Percentiles rank a stretch among this genome's conserved stretches.
These are phyloP conservation scores for Pythium dissimile DNA, from an alignment of 352 stramenopile genomes.

Conservation along the genomic window DNA sequence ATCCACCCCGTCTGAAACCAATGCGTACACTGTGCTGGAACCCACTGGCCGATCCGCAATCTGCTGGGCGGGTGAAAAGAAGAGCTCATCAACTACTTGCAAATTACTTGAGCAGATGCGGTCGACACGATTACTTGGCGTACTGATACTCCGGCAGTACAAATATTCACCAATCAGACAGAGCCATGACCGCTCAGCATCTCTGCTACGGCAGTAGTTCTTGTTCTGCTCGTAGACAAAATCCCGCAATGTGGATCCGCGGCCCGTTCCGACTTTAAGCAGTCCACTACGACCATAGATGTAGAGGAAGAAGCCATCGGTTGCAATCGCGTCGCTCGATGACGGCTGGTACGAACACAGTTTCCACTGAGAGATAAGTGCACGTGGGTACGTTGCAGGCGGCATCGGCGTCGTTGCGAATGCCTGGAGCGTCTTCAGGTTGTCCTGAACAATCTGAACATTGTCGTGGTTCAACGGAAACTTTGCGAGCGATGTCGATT, in stretches of 20 bases:
- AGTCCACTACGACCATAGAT: slow-evolving; percentile 59
- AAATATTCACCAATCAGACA: slow-evolving; percentile 57
- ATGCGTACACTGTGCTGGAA: slow-evolving; percentile 66
- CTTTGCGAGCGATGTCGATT: not conserved
- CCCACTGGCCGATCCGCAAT: slow-evolving; percentile 31
- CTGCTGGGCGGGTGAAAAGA: slow-evolving; percentile 42
- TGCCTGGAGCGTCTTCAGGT: slow-evolving; percentile 22
- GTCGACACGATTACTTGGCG: slow-evolving; percentile 60
- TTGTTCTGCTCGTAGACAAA: slow-evolving; percentile 71
- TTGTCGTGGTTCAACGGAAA: not conserved
- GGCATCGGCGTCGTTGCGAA: slow-evolving; percentile 23
- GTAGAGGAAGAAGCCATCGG: slow-evolving; percentile 65
- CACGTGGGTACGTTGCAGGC: slow-evolving; percentile 53
- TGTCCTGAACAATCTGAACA: not conserved
- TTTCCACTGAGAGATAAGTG: slow-evolving; percentile 64
- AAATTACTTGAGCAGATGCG: slow-evolving; percentile 46
- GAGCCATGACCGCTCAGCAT: slow-evolving; percentile 76
- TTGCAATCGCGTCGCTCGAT: slow-evolving; percentile 68
- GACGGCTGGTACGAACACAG: slow-evolving; percentile 56
- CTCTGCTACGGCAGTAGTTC: slow-evolving; percentile 44
- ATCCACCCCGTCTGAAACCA: slow-evolving; percentile 58
- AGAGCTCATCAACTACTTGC: slow-evolving; percentile 45
- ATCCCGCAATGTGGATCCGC: slow-evolving; percentile 58
- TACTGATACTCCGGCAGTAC: slow-evolving; percentile 75
- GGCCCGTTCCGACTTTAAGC: slow-evolving; percentile 68